Conservation (phyloP, 2,329 filamentous ascomycete genomes). For the Fusarium napiforme region DNA sequence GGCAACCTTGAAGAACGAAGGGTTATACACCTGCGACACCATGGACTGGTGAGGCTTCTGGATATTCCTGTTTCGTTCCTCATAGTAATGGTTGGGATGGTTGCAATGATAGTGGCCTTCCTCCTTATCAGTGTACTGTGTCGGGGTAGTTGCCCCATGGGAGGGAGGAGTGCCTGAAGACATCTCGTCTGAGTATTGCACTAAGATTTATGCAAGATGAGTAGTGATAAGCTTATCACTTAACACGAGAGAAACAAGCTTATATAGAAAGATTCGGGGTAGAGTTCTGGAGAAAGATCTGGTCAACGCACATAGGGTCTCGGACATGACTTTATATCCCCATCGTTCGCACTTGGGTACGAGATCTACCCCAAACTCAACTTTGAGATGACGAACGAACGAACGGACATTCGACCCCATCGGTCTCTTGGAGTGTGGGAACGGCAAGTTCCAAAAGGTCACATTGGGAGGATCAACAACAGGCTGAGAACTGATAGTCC, state of each 20-base stretch:
- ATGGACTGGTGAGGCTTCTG: constrained; percentile 48
- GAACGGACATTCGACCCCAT: constrained; percentile 15
- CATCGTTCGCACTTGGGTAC: constrained; percentile 4
- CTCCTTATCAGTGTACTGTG: constrained; percentile 40
- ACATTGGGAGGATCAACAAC: constrained; percentile 18
- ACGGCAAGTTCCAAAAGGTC: constrained; percentile 10
- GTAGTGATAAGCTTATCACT: neutral
- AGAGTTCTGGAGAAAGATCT: constrained; percentile 5
- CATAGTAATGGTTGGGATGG: constrained; percentile 31
- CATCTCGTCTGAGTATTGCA: constrained; percentile 22
- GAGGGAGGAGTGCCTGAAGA: constrained; percentile 34
- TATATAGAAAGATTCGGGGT: neutral
- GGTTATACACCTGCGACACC: constrained; percentile 50
- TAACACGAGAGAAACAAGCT: neutral
- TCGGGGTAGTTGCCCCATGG: constrained; percentile 41
- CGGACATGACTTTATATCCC: constrained; percentile 21
- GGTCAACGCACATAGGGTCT: constrained; percentile 14
- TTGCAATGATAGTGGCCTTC: constrained; percentile 27
- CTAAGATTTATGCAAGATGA: neutral
- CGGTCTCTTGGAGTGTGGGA: constrained; percentile 8
- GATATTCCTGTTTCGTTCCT: constrained; percentile 3
- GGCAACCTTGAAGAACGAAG: constrained; percentile 58
- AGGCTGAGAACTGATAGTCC: constrained; percentile 11
- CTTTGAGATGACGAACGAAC: constrained; percentile 22
- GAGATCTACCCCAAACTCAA: constrained; percentile 26